Evolutionary conservation across 1,139 yeast genomes (phyloP), one percentile per base, ranked within the genome.

Genomic region (Pichia terricola): DNA sequence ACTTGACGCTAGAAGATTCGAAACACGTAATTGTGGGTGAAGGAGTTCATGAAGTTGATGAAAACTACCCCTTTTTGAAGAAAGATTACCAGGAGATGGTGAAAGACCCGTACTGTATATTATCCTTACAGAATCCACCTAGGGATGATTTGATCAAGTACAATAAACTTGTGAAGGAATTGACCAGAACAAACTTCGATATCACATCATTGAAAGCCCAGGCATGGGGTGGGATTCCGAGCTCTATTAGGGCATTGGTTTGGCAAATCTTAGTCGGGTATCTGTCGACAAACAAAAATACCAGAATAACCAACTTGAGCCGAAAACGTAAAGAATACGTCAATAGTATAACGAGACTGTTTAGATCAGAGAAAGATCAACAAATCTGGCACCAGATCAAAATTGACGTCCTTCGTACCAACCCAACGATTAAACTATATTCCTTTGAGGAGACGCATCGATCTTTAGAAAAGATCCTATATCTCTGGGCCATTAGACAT

Each of bases 401-500:
- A 48, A 91, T 94, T 49, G 99, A 91, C 61, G 89, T 94, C 32
- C 95, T 95, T 40, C 73, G 99, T 58, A 91, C 99, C 0, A 87
- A 88, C 55, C 98, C 97, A 2, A 78, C 81, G 39, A 75, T 88
- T 44, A 77, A 76, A 50, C 69, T 91, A 35, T 91, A 91, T 59
- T 71, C 81, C 10, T 76, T 63, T 54, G 73, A 75, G 26, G 69
- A 81, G 4, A 86, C 94, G 0, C 97, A 91, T 57, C 66, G 79
- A 46, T 74, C 94, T 11, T 68, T 91, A 49, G 87, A 91, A 51
- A 79, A 84, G 51, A 79, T 94, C 22, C 66, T 91, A 42, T 94
- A 87, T 57, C 68, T 91, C 33, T 91, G 99, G 99, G 95, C 98
- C 0, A 81, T 91, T 26, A 75, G 98, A 50, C 98, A 94, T 59